Evolutionary conservation across 331 rosid genomes (phyloP).

Genomic region (Cydonia oblonga): DNA sequence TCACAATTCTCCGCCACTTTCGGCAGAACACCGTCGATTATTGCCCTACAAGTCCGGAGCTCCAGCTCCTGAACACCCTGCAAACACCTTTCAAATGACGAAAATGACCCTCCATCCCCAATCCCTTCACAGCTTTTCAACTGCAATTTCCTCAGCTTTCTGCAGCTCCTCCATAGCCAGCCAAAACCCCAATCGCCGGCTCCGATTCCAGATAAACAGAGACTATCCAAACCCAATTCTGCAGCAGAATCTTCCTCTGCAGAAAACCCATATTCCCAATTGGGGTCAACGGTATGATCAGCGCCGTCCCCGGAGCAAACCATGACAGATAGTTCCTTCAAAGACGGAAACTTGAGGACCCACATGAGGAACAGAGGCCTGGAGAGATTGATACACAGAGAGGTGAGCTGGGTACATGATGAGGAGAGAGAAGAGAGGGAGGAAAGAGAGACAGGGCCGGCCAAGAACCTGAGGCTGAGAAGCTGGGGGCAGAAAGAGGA

Average conservation of each 20-base stretch:
- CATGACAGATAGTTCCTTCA: conserved; percentile 40
- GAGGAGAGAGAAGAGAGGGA: conserved; percentile 59
- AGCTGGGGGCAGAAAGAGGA: conserved; percentile 33
- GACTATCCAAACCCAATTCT: conserved; percentile 40
- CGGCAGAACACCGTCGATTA: conserved; percentile 52
- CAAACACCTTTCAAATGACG: conserved; percentile 46
- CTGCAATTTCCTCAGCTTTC: conserved; percentile 37
- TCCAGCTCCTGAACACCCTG: conserved; percentile 43
- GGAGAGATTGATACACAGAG: conserved; percentile 46
- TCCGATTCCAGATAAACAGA: conserved; percentile 49
- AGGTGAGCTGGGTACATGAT: conserved; percentile 32
- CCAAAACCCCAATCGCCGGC: conserved; percentile 50
- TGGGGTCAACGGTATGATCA: conserved; percentile 6
- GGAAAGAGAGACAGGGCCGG: conserved; percentile 44
- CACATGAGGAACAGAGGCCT: conserved; percentile 53
- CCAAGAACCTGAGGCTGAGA: conserved; percentile 35
- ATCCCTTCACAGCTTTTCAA: conserved; percentile 61
- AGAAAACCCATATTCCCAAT: conserved; percentile 5
- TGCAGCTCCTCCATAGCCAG: conserved; percentile 71
- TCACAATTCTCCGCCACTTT: conserved; percentile 40
- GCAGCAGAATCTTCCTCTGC: conserved; percentile 18
- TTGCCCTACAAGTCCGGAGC: conserved; percentile 65
- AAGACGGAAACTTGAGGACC: conserved; percentile 38
- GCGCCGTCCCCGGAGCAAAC: conserved; percentile 15
- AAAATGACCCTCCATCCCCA: conserved; percentile 56